Base-by-base conservation (phyloP, 164 flowering plant species). In the Macadamia integrifolia region DNA sequence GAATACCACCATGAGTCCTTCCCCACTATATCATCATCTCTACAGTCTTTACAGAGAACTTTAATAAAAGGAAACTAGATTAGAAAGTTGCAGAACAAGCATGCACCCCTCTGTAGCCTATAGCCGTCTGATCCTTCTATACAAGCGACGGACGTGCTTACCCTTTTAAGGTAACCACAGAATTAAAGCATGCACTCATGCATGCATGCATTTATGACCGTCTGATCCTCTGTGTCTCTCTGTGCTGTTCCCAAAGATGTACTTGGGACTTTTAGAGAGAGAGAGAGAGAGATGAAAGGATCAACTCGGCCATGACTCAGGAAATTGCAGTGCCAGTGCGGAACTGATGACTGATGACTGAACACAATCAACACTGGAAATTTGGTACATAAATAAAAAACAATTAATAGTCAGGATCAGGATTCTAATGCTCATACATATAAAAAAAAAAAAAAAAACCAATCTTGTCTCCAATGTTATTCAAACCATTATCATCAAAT, bases 381-480 rank as follows among this genome's bases (percentile, higher is more conserved):
- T 35, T 23, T 35, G 40, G 5, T 35, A 35, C 3, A 35, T 35
- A 35, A 40, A 40, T 8, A 53, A 6, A 15, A 55, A 58, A 10
- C 61, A 43, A 17, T 23, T 14, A 66, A 60, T 46, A 9, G 55
- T 57, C 55, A 14, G 61, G 18, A 68, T 43, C 48, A 9, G 7
- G 9, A 61, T 58, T 63, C 72, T 64, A 69, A 75, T 71, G 75
- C 78, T 65, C 61, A 70, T 55, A 62, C 61, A 70, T 55, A 62
- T 0, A 23, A 23, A 23, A 23, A 23, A 23, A 23, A 23, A 23
- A 23, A 23, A 23, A 23, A 23, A 23, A 23, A 23, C 23, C 23
- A 23, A 0, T 23, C 23, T 23, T 23, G 23, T 23, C 23, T 23
- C 23, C 23, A 23, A 23, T 0, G 23, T 23, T 23, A 23, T 23